Base-by-base conservation (phyloP, 345 rosid genomes). In the Microcos paniculata region DNA sequence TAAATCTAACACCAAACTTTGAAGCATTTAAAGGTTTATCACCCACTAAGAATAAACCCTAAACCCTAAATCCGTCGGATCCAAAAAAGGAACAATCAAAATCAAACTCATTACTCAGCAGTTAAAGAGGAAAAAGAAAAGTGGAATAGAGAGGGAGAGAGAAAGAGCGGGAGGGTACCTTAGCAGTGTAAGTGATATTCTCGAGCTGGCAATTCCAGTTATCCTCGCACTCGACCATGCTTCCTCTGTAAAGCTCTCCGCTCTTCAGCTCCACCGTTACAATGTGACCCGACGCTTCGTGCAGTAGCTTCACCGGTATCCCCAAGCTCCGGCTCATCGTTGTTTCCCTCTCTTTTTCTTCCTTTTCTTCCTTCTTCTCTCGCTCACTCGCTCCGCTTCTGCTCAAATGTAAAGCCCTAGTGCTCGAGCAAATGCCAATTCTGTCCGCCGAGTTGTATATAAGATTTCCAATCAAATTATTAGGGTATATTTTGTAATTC, bases 161-260 rank as follows among this genome's bases (percentile, higher is more conserved):
- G 13, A 63, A 51, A 24, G 8, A 61, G 51, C 30, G 15, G 6
- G 10, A 71, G 6, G 10, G 73, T 80, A 85, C 97, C 91, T 86
- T 86, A 45, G 97, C 93, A 40, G 95, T 92, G 84, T 78, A 92
- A 33, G 95, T 92, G 77, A 92, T 90, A 72, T 72, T 88, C 84
- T 92, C 95, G 76, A 92, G 97, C 83, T 92, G 97, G 73, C 95
- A 90, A 80, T 92, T 92, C 97, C 97, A 92, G 88, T 92, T 92
- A 74, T 92, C 97, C 79, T 92, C 97, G 74, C 97, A 92, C 88
- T 92, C 97, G 16, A 92, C 26, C 97, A 92, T 90, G 82, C 92
- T 86, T 77, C 97, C 97, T 88, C 97, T 81, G 77, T 92, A 92
- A 26, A 89, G 93, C 86, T 92, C 97, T 18, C 97, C 95, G 76